phyloP scores from a whole-genome alignment of 73 alveolate species.

The Paramecium primaurelia region DNA sequence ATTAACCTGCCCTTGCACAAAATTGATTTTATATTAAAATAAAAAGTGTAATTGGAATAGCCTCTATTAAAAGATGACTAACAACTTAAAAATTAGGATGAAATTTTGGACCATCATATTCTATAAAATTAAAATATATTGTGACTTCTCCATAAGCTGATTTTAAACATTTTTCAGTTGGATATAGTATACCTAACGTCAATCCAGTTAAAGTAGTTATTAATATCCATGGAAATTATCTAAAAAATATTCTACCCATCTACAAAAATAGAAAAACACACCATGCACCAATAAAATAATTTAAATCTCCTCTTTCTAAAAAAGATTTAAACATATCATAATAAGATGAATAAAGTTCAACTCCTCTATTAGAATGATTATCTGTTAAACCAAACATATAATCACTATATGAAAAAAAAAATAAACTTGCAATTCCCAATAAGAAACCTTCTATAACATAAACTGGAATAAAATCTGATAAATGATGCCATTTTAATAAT shows the following conservation, averaged over 20 bases:
- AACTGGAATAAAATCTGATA: conserved; percentile 19
- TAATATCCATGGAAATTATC: conserved; percentile 11
- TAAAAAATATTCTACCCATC: not conserved
- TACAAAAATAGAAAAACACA: not conserved
- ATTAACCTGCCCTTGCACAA: conserved; percentile 24
- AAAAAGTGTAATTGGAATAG: conserved; percentile 6
- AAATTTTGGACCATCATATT: conserved; percentile 25
- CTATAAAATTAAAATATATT: not conserved
- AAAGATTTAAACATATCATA: conserved; percentile 4
- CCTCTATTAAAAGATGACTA: not conserved
- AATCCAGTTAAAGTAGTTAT: not conserved
- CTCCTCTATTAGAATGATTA: conserved; percentile 44
- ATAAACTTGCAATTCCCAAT: conserved; percentile 1
- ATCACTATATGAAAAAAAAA: not conserved
- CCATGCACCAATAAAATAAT: not conserved
- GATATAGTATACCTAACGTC: not conserved
- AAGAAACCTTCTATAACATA: conserved; percentile 41
- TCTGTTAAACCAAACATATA: conserved; percentile 36
- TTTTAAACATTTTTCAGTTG: conserved; percentile 37
- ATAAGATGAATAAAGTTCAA: not conserved
- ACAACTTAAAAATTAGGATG: not conserved
- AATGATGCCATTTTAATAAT: conserved; percentile 31
- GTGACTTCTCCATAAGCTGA: conserved; percentile 33
- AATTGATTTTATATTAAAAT: conserved; percentile 9
- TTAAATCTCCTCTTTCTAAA: not conserved